Conservation (phyloP, 768 basidiomycete species). For the Boletus coccyginus region DNA sequence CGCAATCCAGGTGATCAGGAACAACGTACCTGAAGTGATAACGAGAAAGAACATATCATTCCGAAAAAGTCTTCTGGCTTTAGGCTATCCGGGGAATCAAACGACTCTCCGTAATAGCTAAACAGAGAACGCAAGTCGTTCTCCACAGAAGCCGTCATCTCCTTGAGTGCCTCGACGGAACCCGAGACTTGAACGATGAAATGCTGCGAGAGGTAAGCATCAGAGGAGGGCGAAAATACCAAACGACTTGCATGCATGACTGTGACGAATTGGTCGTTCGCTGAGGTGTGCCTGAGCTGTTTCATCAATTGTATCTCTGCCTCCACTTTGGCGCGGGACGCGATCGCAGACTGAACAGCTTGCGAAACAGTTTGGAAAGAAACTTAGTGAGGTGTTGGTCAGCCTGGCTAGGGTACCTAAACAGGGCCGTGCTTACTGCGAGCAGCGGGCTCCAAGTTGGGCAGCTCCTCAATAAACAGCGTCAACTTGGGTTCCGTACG, state of each 20-base stretch:
- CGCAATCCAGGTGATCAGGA: background rate
- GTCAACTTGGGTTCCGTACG: conserved; percentile 63
- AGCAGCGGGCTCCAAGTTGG: conserved; percentile 79
- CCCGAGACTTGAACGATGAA: conserved; percentile 38
- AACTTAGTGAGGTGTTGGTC: conserved; percentile 41
- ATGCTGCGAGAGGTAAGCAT: conserved; percentile 19
- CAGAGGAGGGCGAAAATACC: background rate
- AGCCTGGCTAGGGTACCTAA: background rate
- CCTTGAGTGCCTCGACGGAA: conserved; percentile 62
- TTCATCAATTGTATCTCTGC: conserved; percentile 50
- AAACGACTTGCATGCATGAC: conserved; percentile 62
- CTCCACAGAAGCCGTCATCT: conserved; percentile 56
- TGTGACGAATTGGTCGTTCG: conserved; percentile 59
- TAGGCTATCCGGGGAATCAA: conserved; percentile 56
- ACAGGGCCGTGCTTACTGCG: conserved; percentile 48
- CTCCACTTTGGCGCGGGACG: conserved; percentile 55
- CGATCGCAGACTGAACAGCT: conserved; percentile 54
- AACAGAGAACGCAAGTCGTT: conserved; percentile 59
- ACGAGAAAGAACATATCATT: conserved; percentile 70
- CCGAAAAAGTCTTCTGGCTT: conserved; percentile 86
- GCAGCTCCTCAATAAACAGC: conserved; percentile 76
- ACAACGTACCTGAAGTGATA: conserved; percentile 57
- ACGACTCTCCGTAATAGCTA: conserved; percentile 75
- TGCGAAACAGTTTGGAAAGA: conserved; percentile 66
- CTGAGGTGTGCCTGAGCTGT: conserved; percentile 25